Conservation (phyloP, 345 rosid genomes). For the Triadica sebifera region DNA sequence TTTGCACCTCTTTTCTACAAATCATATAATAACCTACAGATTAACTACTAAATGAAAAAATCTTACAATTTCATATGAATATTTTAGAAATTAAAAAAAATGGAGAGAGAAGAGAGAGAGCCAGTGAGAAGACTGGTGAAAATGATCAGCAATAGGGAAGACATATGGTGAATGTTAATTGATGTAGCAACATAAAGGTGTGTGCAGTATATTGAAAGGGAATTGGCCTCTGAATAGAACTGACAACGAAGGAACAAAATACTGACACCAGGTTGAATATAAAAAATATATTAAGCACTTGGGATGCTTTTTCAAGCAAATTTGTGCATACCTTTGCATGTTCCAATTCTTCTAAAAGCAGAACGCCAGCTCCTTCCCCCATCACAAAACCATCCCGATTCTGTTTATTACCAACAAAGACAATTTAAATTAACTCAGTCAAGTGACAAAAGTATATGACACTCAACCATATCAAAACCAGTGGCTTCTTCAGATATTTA, state of each 20-base stretch:
- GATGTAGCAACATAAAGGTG: background rate
- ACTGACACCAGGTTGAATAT: background rate
- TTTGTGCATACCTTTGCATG: slow-evolving; percentile 77
- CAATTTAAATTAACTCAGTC: background rate
- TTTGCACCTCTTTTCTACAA: slow-evolving; percentile 81
- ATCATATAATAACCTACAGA: background rate
- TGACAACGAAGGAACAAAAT: background rate
- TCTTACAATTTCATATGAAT: background rate
- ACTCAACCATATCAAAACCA: background rate
- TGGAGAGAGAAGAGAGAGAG: no score
- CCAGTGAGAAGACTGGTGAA: background rate
- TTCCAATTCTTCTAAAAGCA: slow-evolving; percentile 90
- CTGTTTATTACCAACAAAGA: slow-evolving; percentile 40
- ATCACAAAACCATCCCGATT: slow-evolving; percentile 95
- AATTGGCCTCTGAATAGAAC: background rate
- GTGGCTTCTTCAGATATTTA: background rate
- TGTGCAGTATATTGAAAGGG: background rate
- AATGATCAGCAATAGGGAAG: background rate
- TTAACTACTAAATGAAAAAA: background rate
- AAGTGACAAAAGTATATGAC: background rate
- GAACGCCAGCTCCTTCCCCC: slow-evolving; percentile 99
- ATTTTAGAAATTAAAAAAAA: background rate
- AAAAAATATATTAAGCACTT: background rate
- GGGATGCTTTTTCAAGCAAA: slow-evolving; percentile 5
- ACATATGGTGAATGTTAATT: background rate